Evolutionary conservation across 371 early-diverging fungal species (phyloP), one percentile per base, ranked within the genome.

Genomic region (Rhizopus microsporus): DNA sequence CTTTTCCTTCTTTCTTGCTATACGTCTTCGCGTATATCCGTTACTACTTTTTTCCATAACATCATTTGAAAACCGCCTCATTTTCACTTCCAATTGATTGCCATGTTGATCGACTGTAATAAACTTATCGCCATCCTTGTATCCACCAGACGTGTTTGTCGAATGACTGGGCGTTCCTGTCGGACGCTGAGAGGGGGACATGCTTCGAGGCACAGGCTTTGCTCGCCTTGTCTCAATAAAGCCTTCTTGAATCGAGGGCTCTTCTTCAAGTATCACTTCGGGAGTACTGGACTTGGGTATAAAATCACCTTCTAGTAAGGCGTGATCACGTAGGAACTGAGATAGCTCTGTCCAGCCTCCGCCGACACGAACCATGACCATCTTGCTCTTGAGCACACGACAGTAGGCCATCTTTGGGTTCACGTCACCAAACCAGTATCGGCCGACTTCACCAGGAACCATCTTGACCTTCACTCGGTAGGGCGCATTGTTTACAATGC

Each of bases 291-390:
- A 45, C 40, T 54, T 56, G 54, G 67, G 78, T 37, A 78, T 69
- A 54, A 78, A 75, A 44, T 75, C 67, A 13, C 76, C 73, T 57
- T 72, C 78, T 7, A 77, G 48, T 10, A 77, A 42, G 29, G 75
- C 72, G 63, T 77, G 78, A 39, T 72, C 69, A 23, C 78, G 49
- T 48, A 77, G 56, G 47, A 77, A 87, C 67, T 83, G 80, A 32
- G 87, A 83, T 7, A 87, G 63, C 55, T 87, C 87, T 12, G 75
- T 75, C 90, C 90, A 90, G 6, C 78, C 90, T 54, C 90, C 90
- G 23, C 90, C 90, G 3, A 90, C 86, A 43, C 90, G 80, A 39
- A 90, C 89, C 88, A 90, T 88, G 17, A 90, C 89, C 77, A 84
- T 82, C 10, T 81, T 77, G 54, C 82, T 83, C 47, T 81, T 73